Conservation (phyloP, 2,329 filamentous ascomycete species). For the Tolypocladium guangdongense region DNA sequence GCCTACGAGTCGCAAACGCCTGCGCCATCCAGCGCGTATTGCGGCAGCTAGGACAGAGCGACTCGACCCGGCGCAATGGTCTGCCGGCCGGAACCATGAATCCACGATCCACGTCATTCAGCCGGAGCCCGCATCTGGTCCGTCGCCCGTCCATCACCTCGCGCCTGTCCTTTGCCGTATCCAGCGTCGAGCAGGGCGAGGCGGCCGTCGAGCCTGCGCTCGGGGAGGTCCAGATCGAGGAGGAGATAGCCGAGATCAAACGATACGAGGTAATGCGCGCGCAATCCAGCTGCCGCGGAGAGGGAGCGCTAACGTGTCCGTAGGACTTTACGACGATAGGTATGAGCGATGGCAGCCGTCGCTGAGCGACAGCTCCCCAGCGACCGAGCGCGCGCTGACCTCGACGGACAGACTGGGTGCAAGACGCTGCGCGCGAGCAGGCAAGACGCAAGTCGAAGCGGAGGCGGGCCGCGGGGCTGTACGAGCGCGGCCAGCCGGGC, state of each 20-base stretch:
- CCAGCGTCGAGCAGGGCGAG: constrained; percentile 52
- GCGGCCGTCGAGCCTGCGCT: constrained; percentile 35
- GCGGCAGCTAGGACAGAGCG: not conserved
- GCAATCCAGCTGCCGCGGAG: not conserved
- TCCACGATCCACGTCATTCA: constrained; percentile 42
- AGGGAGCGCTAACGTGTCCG: constrained; percentile 4
- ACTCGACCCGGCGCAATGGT: constrained; percentile 25
- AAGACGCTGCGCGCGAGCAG: constrained; percentile 89
- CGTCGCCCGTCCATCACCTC: constrained; percentile 49
- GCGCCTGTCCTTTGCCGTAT: constrained; percentile 57
- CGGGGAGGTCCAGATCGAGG: constrained; percentile 65
- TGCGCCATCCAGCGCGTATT: not conserved
- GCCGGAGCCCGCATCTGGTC: constrained; percentile 21
- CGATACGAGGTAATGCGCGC: constrained; percentile 61
- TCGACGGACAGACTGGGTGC: constrained; percentile 68
- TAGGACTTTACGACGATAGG: constrained; percentile 89
- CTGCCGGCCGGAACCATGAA: constrained; percentile 31
- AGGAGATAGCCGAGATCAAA: constrained; percentile 97
- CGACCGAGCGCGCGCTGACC: constrained; percentile 17
- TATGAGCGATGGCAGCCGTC: constrained; percentile 22
- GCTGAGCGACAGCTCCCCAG: constrained; percentile 5
- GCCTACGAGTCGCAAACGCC: not conserved
- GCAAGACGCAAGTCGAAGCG: constrained; percentile 66
- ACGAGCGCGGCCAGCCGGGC: constrained; percentile 56
- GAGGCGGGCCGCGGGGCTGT: constrained; percentile 60